A percentile compares a stretch with the other conserved stretches of the same genome.
Conservation (phyloP, 495 filamentous ascomycete genomes). For the Bacidia rubella region DNA sequence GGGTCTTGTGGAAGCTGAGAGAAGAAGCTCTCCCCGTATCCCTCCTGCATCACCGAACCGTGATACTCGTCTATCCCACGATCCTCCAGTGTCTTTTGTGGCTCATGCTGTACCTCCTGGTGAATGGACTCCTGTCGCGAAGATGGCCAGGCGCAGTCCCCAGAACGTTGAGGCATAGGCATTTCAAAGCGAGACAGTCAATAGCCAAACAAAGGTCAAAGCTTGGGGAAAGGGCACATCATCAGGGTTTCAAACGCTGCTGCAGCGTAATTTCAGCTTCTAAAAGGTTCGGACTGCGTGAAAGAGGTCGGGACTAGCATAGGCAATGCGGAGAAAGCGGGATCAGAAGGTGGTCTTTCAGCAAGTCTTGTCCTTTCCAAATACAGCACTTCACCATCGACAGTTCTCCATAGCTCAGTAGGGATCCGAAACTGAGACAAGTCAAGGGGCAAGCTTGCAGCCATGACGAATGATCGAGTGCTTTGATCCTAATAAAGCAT, state of each 20-base stretch:
- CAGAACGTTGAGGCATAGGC: not conserved
- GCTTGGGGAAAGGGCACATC: not conserved
- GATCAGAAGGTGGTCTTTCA: too few relatives aligned
- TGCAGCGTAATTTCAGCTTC: not conserved
- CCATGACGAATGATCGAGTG: too few relatives aligned
- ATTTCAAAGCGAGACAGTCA: not conserved
- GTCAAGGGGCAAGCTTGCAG: too few relatives aligned
- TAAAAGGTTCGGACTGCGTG: not conserved
- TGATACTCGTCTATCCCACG: not conserved
- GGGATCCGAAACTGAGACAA: too few relatives aligned
- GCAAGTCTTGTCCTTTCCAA: too few relatives aligned
- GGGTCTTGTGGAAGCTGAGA: slow-evolving; percentile 10
- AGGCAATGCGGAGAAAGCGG: not conserved
- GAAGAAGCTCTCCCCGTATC: not conserved
- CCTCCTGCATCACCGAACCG: not conserved
- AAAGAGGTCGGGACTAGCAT: not conserved
- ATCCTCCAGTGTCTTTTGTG: not conserved
- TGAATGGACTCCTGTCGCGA: not conserved
- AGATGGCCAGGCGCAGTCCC: not conserved
- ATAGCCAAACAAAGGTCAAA: too few relatives aligned
- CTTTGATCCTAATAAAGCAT: too few relatives aligned
- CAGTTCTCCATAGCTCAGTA: too few relatives aligned
- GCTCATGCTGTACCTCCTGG: not conserved
- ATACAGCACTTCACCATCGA: too few relatives aligned
- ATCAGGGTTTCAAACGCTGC: not conserved